phyloP scores from a whole-genome alignment of 208 protist species.

The Blastocrithidia nonstop region DNA sequence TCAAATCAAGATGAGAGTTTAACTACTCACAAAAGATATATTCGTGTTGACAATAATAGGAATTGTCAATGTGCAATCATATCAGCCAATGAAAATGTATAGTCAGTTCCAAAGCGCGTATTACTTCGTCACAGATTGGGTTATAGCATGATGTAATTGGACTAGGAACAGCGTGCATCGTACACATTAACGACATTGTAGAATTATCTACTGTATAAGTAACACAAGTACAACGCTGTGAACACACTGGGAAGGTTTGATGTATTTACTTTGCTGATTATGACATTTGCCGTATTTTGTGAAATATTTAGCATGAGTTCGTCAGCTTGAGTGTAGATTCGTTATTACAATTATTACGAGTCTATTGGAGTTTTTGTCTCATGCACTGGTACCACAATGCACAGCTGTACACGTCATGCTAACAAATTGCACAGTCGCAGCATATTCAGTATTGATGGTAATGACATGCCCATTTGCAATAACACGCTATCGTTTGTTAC shows the following conservation, averaged over 20 bases:
- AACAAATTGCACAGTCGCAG: too few species aligned
- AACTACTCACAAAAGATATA: too few species aligned
- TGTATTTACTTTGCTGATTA: conserved; percentile 21
- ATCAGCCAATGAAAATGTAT: too few species aligned
- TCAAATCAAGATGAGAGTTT: too few species aligned
- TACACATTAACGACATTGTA: conserved; percentile 21
- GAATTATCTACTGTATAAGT: conserved; percentile 54
- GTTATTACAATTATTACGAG: conserved; percentile 9
- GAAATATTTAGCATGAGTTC: conserved; percentile 26
- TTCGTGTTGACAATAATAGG: too few species aligned
- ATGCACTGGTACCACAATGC: conserved; percentile 10
- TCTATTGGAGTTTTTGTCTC: conserved; percentile 37
- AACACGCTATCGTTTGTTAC: conserved; percentile 9
- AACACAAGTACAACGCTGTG: conserved; percentile 59
- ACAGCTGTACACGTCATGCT: background rate
- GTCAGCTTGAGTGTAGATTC: conserved; percentile 31
- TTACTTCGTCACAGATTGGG: conserved; percentile 41
- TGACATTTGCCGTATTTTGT: conserved; percentile 27
- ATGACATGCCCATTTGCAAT: conserved; percentile 20
- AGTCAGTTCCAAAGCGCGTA: too few species aligned
- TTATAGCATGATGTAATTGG: conserved; percentile 20
- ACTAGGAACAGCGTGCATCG: conserved; percentile 8
- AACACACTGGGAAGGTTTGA: conserved; percentile 47
- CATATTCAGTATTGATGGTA: conserved; percentile 15
- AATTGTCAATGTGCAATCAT: too few species aligned